phyloP scores from a whole-genome alignment of 1,284 basidiomycete species.

The Boletus albobrunnescens region DNA sequence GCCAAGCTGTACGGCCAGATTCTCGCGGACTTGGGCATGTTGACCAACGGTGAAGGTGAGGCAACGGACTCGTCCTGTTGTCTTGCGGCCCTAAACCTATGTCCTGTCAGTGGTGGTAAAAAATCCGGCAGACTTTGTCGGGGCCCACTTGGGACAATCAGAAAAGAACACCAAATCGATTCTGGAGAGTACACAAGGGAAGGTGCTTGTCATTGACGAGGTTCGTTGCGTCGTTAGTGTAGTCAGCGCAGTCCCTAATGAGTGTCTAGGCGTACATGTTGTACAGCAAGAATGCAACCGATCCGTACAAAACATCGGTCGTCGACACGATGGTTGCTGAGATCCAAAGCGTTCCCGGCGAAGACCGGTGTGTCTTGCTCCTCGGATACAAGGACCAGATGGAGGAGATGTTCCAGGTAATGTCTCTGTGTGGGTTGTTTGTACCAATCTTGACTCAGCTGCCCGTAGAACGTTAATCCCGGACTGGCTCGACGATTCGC shows the following conservation, averaged over 20 bases:
- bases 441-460: neutral
- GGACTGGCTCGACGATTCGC: constrained; percentile 60
- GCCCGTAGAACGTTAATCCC: constrained; percentile 59
- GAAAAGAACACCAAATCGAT: constrained; percentile 63
- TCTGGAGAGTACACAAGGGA: constrained; percentile 52
- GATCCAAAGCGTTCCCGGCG: constrained; percentile 61
- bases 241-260: neutral
- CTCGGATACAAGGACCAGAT: constrained; percentile 64
- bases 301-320: constrained; percentile 60
- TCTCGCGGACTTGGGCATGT: constrained; percentile 52
- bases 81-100: neutral
- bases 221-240: constrained; percentile 31
- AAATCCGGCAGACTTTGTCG: constrained; percentile 65
- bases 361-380: constrained; percentile 63
- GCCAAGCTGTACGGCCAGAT: constrained; percentile 61
- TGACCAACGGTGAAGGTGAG: constrained; percentile 66
- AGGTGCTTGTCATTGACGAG: constrained; percentile 69
- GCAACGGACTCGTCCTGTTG: neutral
- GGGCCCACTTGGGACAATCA: constrained; percentile 51
- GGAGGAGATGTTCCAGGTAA: constrained; percentile 66
- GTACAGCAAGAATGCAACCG: constrained; percentile 42
- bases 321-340: constrained; percentile 72
- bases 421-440: neutral
- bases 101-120: constrained; percentile 51
- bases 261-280: constrained; percentile 59